phyloP scores from a whole-genome alignment of 345 rosid species.

The Eucalyptus marginata region DNA sequence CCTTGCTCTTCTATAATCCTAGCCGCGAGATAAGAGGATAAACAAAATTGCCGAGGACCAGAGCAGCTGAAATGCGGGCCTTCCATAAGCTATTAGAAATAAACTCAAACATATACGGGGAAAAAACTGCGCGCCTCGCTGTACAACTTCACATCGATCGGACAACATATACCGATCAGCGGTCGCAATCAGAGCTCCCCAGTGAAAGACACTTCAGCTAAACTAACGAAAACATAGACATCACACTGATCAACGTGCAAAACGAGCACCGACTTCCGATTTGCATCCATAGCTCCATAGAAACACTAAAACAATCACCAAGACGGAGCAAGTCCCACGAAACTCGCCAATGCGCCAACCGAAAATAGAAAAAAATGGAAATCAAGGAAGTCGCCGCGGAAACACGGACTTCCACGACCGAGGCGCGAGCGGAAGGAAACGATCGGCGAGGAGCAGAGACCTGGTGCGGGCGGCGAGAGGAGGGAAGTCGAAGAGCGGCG shows the following conservation, averaged over 20 bases:
- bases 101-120: neutral
- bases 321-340: neutral
- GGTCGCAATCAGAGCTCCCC: neutral
- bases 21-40: neutral
- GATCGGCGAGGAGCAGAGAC: constrained; percentile 1
- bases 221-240: neutral
- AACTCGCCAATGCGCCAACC: neutral
- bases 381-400: neutral
- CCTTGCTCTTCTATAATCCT: neutral
- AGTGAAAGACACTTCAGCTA: neutral
- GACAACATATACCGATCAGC: neutral
- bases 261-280: neutral
- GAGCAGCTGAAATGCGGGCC: neutral
- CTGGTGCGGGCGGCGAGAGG: constrained; percentile 87
- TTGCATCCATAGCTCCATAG: neutral
- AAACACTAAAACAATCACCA: neutral
- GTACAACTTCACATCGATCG: neutral
- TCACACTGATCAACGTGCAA: neutral
- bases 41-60: neutral
- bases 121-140: neutral
- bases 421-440: neutral
- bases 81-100: neutral
- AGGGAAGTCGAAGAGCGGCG: constrained; percentile 89
- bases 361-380: neutral
- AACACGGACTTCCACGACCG: neutral